Conservation (phyloP, 306 rosid genomes). For the Vigna unguiculata region DNA sequence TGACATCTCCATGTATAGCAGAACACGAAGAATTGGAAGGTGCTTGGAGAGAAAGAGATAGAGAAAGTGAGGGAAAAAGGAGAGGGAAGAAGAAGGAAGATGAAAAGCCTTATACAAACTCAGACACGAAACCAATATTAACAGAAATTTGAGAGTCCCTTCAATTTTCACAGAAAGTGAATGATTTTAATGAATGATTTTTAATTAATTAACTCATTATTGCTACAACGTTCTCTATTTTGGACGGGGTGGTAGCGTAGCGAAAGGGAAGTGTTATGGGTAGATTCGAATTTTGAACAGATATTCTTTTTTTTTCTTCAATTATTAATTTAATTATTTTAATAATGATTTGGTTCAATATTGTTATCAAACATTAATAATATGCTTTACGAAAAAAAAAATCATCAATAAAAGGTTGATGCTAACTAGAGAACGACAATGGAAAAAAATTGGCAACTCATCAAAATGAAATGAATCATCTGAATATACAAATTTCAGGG, state of each 20-base stretch:
- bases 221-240: not conserved
- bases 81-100: constrained; percentile 30
- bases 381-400: not conserved
- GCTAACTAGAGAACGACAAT: not conserved
- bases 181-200: not conserved
- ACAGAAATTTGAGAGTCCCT: constrained; percentile 43
- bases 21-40: constrained; percentile 26
- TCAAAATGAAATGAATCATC: not conserved
- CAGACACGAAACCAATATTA: constrained; percentile 24
- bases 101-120: not conserved
- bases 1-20: constrained; percentile 72
- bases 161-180: not conserved
- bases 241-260: constrained; percentile 28
- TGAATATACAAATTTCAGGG: not conserved
- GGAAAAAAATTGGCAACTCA: not conserved
- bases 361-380: not conserved
- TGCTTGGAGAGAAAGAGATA: constrained; percentile 31
- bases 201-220: not conserved
- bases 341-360: not conserved
- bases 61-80: constrained; percentile 44
- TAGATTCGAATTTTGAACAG: constrained; percentile 52
- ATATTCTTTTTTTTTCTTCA: constrained; percentile 6
- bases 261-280: not conserved
- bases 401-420: too few species aligned
- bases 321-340: too few species aligned